These are phyloP conservation scores for Gnaphalium uliginosum DNA, from an alignment of 129 eudicot genomes.

Conservation along the genomic window DNA sequence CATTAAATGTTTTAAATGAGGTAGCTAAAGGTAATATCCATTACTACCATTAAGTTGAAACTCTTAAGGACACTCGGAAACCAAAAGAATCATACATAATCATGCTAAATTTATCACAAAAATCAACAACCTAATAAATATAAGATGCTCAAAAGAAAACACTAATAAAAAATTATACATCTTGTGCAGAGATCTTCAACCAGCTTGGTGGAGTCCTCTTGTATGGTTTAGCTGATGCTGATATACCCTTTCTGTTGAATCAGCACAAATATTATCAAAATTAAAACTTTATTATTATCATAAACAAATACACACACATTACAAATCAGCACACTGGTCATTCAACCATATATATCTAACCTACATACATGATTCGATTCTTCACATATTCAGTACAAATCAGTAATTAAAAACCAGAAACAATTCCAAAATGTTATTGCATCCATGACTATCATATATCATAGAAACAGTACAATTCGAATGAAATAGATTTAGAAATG, in stretches of 20 bases:
- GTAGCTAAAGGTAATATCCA: not conserved
- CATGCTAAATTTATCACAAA: too few species aligned
- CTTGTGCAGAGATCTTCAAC: conserved; percentile 59
- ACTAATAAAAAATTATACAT: conserved; percentile 29
- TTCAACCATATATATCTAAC: not conserved
- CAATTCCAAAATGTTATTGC: not conserved
- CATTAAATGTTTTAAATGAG: not conserved
- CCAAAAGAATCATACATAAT: not conserved
- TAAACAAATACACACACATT: not conserved
- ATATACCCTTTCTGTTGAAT: conserved; percentile 58
- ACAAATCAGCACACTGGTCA: too few species aligned
- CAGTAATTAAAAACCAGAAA: not conserved
- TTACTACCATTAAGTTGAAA: not conserved
- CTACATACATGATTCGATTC: not conserved
- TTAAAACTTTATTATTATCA: not conserved
- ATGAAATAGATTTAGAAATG: not conserved
- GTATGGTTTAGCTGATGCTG: conserved; percentile 68
- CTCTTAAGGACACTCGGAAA: not conserved
- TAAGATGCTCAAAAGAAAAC: not conserved
- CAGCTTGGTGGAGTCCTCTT: conserved; percentile 70
- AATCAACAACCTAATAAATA: not conserved
- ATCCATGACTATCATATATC: not conserved
- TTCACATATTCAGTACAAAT: not conserved
- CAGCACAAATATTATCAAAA: too few species aligned
- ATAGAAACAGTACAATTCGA: not conserved